These are phyloP conservation scores for Capsicum pubescens DNA, from an alignment of 257 asterid genomes.

Conservation along the genomic window DNA sequence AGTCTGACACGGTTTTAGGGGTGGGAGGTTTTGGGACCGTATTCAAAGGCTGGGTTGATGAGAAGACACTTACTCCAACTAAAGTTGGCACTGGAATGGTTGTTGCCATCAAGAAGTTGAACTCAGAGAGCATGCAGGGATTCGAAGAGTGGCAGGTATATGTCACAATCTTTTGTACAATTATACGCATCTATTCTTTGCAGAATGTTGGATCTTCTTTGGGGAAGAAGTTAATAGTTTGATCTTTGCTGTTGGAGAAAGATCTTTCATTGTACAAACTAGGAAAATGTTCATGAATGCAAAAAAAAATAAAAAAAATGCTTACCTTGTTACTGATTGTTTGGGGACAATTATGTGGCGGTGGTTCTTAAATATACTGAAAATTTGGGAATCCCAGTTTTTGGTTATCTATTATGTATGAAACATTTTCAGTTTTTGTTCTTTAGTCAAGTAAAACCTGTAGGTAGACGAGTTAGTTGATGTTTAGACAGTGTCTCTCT, in stretches of 20 bases:
- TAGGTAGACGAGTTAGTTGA: not conserved
- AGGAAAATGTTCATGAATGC: not conserved
- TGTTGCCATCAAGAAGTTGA: conserved; percentile 60
- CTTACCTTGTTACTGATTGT: not conserved
- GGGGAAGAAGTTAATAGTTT: not conserved
- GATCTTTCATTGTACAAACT: not conserved
- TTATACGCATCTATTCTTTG: not conserved
- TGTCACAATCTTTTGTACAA: not conserved
- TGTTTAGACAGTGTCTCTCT: not conserved
- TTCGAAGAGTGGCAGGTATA: conserved; percentile 61
- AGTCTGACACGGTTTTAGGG: conserved; percentile 51
- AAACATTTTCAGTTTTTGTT: not conserved
- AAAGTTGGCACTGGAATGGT: conserved; percentile 46
- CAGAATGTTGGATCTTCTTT: not conserved
- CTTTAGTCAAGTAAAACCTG: conserved; percentile 12
- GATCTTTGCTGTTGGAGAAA: conserved; percentile 3
- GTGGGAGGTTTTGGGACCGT: conserved; percentile 63
- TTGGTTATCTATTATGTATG: not conserved
- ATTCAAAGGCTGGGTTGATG: conserved; percentile 61
- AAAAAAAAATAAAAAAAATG: not conserved
- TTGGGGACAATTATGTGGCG: not conserved
- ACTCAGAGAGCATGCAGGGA: conserved; percentile 52
- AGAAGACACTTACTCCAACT: conserved; percentile 47
- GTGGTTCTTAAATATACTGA: conserved; percentile 9
- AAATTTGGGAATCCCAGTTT: not conserved